Evolutionary conservation across 306 rosid genomes (phyloP).

Genomic region (Ormosia emarginata): DNA sequence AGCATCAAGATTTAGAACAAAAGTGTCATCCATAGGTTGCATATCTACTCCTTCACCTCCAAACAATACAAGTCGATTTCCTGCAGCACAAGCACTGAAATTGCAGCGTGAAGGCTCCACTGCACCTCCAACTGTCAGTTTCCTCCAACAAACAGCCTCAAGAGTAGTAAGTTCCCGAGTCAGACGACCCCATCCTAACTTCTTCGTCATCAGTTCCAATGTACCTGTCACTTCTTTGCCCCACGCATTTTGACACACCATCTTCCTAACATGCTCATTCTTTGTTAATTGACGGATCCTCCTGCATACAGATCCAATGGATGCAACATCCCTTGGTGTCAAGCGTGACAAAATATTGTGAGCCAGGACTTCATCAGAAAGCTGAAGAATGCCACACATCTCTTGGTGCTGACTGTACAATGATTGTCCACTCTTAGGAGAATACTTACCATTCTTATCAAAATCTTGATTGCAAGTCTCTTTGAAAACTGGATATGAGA

Average conservation of each 20-base stretch:
- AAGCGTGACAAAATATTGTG: conserved; percentile 89
- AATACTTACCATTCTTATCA: conserved; percentile 40
- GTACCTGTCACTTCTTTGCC: conserved; percentile 94
- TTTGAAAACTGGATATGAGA: conserved; percentile 91
- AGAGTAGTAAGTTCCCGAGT: conserved; percentile 89
- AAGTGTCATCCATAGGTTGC: conserved; percentile 99
- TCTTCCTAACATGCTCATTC: conserved; percentile 91
- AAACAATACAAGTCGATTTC: conserved; percentile 86
- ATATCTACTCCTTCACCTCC: conserved; percentile 98
- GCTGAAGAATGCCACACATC: conserved; percentile 88
- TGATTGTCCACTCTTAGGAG: conserved; percentile 37
- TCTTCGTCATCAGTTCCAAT: conserved; percentile 83
- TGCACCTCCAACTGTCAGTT: conserved; percentile 79
- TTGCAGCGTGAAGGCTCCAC: conserved; percentile 98
- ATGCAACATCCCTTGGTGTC: conserved; percentile 97
- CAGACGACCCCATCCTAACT: conserved; percentile 96
- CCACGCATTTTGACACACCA: conserved; percentile 99
- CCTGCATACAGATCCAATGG: conserved; percentile 95
- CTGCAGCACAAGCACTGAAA: conserved; percentile 96
- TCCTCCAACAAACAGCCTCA: conserved; percentile 95
- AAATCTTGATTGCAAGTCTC: conserved; percentile 59
- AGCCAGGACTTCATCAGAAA: conserved; percentile 95
- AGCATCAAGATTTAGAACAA: conserved; percentile 90
- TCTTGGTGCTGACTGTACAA: conserved; percentile 52
- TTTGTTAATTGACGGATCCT: conserved; percentile 85